Base-by-base conservation (phyloP, 208 protist species). In the Crithidia acanthocephali region DNA sequence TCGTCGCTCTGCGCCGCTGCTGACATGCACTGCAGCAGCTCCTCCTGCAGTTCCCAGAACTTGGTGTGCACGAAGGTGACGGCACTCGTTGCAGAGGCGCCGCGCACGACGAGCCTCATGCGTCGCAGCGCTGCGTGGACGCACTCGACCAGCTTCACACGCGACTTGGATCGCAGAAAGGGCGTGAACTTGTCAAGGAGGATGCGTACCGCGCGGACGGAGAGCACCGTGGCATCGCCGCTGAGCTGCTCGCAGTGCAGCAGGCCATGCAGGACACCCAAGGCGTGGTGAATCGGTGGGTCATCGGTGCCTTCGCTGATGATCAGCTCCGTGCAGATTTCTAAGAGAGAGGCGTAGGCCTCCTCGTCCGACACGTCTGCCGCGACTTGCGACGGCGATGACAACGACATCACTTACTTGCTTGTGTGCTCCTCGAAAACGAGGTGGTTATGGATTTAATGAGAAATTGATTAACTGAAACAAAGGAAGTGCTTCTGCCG, bases 151-250 rank as follows among this genome's bases (percentile, higher is more conserved):
- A 74, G 40, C 47, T 68, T 67, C n/a, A 30, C 33, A 2, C 71
- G 58, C 15, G 44, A 33, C 56, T 72, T 74, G 0, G 42, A 47
- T 18, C 40, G 32, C 20, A 78, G 56, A 6, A 11, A 60, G 4
- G 71, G 59, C 2, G 57, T 57, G 35, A 90, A 92, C 68, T 90
- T 92, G 47, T 94, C 88, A 4, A 96, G 77, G 6, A 96, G 22
- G 28, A 92, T 80, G 15, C 79, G 84, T 22, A 93, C 48, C 0
- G 87, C 86, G 3, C 92, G 83, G 1, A 84, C 72, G 2, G 82
- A 85, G 75, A 96, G 85, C 8, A 92, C 88, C 13, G 79, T 72
- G 11, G 93, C 79, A 72, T 96, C 89, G 23, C 92, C 92, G 58
- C 85, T 62, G 23, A 66, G 76, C 35, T 47, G 28, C 22, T 47